A percentile compares a stretch with the other conserved stretches of the same genome.
Evolutionary conservation across 805 yeast species (phyloP).

Genomic region (Yamadazyma sp.): DNA sequence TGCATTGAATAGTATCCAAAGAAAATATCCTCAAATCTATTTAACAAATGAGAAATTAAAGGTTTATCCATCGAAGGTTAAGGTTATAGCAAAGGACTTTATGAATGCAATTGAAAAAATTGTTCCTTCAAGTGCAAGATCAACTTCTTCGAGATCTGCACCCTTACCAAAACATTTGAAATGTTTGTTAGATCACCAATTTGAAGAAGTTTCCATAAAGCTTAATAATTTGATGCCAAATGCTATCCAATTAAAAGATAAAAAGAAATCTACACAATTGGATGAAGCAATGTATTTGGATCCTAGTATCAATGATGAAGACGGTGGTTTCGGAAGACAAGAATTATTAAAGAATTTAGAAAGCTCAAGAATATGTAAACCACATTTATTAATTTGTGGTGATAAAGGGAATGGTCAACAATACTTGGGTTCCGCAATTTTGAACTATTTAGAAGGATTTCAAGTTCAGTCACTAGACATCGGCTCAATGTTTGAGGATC

Average conservation of each 20-base stretch:
- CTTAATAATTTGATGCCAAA: conserved; percentile 63
- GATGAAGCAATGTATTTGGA: conserved; percentile 70
- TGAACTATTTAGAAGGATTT: conserved; percentile 82
- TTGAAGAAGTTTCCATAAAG: conserved; percentile 43
- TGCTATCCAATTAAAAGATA: conserved; percentile 30
- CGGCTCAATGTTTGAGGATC: conserved; percentile 71
- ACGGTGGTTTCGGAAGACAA: conserved; percentile 68
- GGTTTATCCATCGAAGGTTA: conserved; percentile 68
- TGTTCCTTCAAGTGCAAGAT: conserved; percentile 88
- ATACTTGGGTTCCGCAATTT: conserved; percentile 76
- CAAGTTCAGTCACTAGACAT: conserved; percentile 85
- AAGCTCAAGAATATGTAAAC: conserved; percentile 70
- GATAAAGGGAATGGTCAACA: conserved; percentile 80
- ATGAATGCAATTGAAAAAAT: conserved; percentile 81
- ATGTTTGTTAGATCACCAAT: conserved; percentile 57
- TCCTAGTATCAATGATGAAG: conserved; percentile 50
- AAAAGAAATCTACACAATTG: conserved; percentile 47
- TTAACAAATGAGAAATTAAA: conserved; percentile 65
- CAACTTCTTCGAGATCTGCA: conserved; percentile 66
- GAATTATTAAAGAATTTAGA: conserved; percentile 52
- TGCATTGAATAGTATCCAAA: conserved; percentile 85
- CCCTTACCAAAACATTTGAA: conserved; percentile 75
- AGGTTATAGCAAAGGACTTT: conserved; percentile 79
- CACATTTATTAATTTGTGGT: conserved; percentile 75
- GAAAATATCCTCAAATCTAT: conserved; percentile 92